These are phyloP conservation scores for Athelia sp. DNA, from an alignment of 1,284 basidiomycete species.

Conservation along the genomic window DNA sequence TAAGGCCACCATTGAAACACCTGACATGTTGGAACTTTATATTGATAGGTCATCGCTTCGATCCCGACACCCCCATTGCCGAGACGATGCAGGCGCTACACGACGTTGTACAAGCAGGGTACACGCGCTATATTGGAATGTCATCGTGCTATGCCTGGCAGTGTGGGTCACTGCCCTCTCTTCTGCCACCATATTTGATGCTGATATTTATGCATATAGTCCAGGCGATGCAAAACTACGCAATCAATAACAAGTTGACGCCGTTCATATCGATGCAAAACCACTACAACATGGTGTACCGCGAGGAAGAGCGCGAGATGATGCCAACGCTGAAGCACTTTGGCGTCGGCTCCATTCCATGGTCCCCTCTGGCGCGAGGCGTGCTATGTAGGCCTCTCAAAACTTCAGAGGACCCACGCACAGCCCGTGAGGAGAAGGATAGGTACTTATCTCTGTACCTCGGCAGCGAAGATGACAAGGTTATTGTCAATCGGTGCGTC, in stretches of 20 bases:
- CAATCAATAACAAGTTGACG: conserved; percentile 51
- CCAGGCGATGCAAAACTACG: conserved; percentile 45
- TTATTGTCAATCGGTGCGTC: conserved; percentile 29
- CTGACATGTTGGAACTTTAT: neutral
- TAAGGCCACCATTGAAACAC: neutral
- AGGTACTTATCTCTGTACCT: conserved; percentile 4
- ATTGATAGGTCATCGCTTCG: conserved; percentile 47
- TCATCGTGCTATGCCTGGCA: conserved; percentile 38
- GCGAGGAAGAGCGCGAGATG: conserved; percentile 71
- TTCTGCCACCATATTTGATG: neutral
- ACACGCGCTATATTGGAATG: conserved; percentile 64
- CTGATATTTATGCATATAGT: conserved; percentile 21
- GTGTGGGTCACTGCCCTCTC: conserved; percentile 26
- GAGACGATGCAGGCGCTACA: conserved; percentile 64
- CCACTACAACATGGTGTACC: conserved; percentile 50
- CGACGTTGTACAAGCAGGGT: conserved; percentile 55
- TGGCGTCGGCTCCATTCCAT: conserved; percentile 41
- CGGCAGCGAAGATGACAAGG: conserved; percentile 17
- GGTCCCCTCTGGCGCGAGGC: conserved; percentile 46
- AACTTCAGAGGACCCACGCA: conserved; percentile 24
- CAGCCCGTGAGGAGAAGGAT: conserved; percentile 30
- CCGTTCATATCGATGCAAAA: conserved; percentile 74
- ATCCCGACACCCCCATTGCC: conserved; percentile 49
- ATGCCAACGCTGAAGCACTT: conserved; percentile 48
- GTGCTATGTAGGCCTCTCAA: conserved; percentile 36